phyloP scores from a whole-genome alignment of 192 early-diverging fungal species.

The Backusella parvicylindrica region DNA sequence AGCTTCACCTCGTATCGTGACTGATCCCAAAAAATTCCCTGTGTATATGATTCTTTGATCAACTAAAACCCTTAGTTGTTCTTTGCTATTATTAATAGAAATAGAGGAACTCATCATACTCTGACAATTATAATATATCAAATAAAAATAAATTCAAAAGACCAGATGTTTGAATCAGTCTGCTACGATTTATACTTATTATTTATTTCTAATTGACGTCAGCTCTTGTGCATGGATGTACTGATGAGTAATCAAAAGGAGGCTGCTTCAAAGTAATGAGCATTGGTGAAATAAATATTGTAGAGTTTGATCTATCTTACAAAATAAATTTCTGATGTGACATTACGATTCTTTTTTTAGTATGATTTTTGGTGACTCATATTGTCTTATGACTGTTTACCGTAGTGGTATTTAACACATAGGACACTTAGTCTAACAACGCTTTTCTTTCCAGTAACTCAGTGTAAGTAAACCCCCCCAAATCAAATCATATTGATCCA shows the following conservation, averaged over 20 bases:
- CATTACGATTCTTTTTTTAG: background rate
- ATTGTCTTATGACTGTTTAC: background rate
- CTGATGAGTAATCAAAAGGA: background rate
- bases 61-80: constrained; percentile 2
- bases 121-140: background rate
- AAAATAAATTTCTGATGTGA: background rate
- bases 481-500: background rate
- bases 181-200: background rate
- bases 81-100: background rate
- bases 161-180: background rate
- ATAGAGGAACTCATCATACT: background rate
- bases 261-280: background rate
- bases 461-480: background rate
- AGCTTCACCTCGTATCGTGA: constrained; percentile 20
- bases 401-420: background rate
- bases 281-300: background rate
- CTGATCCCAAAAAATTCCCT: constrained; percentile 1
- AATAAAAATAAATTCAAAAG: background rate
- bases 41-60: constrained; percentile 14
- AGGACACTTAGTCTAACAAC: background rate
- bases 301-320: background rate
- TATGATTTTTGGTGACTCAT: background rate
- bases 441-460: background rate
- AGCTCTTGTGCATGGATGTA: background rate
- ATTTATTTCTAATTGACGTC: background rate